Evolutionary conservation across 805 yeast species (phyloP).

Genomic region (Metschnikowia drakensbergensis): DNA sequence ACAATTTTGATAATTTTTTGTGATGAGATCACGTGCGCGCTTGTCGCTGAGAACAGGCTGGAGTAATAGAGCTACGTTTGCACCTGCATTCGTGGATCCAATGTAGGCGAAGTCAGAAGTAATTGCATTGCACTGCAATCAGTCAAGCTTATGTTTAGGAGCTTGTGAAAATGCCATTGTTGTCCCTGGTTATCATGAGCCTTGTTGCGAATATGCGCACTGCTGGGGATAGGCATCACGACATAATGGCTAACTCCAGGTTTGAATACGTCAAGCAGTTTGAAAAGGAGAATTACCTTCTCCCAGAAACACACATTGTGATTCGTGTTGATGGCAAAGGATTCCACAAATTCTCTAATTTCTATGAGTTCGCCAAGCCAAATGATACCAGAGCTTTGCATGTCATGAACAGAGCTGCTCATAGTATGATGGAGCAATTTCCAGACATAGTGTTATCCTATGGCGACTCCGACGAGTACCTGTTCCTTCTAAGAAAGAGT

Average conservation of each 20-base stretch:
- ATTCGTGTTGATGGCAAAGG: conserved; percentile 92
- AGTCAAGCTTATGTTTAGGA: background rate
- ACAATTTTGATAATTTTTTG: conserved; percentile 16
- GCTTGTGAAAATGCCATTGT: background rate
- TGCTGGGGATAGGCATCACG: background rate
- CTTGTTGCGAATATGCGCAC: conserved; percentile 1
- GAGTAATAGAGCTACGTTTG: background rate
- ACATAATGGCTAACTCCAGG: conserved; percentile 72
- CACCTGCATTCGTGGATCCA: too few species aligned
- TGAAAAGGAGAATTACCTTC: conserved; percentile 66
- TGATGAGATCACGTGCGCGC: conserved; percentile 18
- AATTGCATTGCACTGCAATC: too few species aligned
- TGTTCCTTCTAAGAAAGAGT: conserved; percentile 64
- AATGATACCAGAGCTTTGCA: conserved; percentile 74
- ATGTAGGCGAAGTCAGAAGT: too few species aligned
- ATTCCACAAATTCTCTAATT: conserved; percentile 77
- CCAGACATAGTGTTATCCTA: conserved; percentile 78
- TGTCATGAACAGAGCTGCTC: conserved; percentile 81
- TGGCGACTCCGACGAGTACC: conserved; percentile 95
- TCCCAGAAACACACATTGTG: conserved; percentile 79
- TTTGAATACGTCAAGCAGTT: conserved; percentile 83
- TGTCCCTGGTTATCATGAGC: too few species aligned
- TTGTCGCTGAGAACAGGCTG: background rate
- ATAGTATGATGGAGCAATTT: conserved; percentile 55
- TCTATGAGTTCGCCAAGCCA: conserved; percentile 79